Evolutionary conservation across 2,329 filamentous ascomycete genomes (phyloP).

Genomic region (Aspergillus thermomutatus): DNA sequence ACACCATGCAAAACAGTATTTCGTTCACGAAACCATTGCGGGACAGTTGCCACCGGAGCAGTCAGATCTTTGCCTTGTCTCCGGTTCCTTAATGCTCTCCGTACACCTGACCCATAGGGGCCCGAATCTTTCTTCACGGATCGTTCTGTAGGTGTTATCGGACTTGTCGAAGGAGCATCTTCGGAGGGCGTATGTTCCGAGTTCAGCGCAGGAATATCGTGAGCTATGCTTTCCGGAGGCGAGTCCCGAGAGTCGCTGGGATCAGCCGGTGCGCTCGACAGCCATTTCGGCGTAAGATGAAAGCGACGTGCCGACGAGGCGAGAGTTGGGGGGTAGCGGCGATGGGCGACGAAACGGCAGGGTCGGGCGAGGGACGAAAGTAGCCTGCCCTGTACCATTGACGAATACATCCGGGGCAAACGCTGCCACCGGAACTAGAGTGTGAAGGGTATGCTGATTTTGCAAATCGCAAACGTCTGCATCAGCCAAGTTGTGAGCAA

Average conservation of each 20-base stretch:
- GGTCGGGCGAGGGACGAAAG: conserved; percentile 33
- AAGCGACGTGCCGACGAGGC: conserved; percentile 28
- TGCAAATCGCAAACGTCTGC: conserved; percentile 12
- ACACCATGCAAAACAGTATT: conserved; percentile 29
- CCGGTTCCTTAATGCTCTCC: conserved; percentile 37
- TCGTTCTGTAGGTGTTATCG: conserved; percentile 13
- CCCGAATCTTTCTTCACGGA: conserved; percentile 22
- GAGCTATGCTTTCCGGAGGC: conserved; percentile 17
- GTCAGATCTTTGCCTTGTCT: conserved; percentile 20
- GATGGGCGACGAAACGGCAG: conserved; percentile 36
- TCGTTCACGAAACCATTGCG: conserved; percentile 37
- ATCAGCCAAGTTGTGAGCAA: conserved; percentile 8
- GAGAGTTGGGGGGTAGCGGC: conserved; percentile 30
- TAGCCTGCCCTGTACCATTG: conserved; percentile 38
- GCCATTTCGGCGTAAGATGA: conserved; percentile 29
- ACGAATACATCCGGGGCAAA: conserved; percentile 33
- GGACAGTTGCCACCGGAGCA: conserved; percentile 25
- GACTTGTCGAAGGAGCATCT: conserved; percentile 10
- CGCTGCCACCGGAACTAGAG: conserved; percentile 22
- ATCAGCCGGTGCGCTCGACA: conserved; percentile 27
- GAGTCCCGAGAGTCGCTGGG: conserved; percentile 23
- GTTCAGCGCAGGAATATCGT: conserved; percentile 18
- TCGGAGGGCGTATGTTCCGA: conserved; percentile 11
- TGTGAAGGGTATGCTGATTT: conserved; percentile 15
- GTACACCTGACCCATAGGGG: conserved; percentile 40